Conservation (phyloP, 2,329 filamentous ascomycete genomes). For the Didymella arachidicola region DNA sequence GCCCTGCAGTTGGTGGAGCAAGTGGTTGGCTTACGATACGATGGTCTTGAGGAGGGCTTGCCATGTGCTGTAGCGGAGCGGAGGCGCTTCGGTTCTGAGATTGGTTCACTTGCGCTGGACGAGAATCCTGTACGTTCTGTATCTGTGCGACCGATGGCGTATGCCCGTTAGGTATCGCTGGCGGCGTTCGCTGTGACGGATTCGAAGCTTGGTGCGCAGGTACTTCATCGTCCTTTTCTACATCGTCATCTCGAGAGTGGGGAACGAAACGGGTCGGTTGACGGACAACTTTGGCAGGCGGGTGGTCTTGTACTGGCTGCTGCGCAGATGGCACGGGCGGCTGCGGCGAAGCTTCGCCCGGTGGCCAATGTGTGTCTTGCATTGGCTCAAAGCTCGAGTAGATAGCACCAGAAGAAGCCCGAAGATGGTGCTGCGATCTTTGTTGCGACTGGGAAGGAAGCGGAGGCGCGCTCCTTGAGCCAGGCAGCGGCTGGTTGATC, state of each 20-base stretch:
- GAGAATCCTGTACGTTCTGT: constrained; percentile 22
- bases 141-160: not conserved
- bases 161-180: constrained; percentile 1
- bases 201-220: not conserved
- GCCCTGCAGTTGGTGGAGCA: constrained; percentile 16
- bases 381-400: constrained; percentile 22
- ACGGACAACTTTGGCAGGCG: constrained; percentile 12
- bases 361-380: constrained; percentile 17
- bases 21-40: constrained; percentile 25
- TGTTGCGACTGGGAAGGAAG: constrained; percentile 17
- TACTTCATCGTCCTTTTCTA: not conserved
- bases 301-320: constrained; percentile 8
- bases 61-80: constrained; percentile 18
- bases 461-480: constrained; percentile 12
- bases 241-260: not conserved
- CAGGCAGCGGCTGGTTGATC: constrained; percentile 38
- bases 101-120: not conserved
- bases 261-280: constrained; percentile 17
- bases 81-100: constrained; percentile 20
- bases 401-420: constrained; percentile 12
- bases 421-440: constrained; percentile 22
- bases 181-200: constrained; percentile 1
- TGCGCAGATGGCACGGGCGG: not conserved
- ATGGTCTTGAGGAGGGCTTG: constrained; percentile 23
- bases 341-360: constrained; percentile 7